Percentiles rank a stretch among this genome's conserved stretches.
These are phyloP conservation scores for Parietichytrium sp. DNA, from an alignment of 108 stramenopile species.

Conservation along the genomic window DNA sequence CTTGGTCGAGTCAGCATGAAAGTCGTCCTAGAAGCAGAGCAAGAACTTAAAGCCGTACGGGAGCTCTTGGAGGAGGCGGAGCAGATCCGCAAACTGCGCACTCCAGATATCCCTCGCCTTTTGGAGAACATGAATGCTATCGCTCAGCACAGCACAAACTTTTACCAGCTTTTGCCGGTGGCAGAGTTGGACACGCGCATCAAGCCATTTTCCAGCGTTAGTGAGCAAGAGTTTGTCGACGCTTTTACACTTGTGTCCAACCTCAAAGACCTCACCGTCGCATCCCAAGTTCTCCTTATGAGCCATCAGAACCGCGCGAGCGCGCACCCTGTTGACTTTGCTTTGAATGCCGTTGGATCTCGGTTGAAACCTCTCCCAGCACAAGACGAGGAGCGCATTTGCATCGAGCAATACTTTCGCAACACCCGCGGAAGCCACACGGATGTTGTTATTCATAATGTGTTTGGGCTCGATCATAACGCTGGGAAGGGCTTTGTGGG, in stretches of 20 bases:
- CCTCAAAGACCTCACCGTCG: neutral
- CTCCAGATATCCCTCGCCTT: neutral
- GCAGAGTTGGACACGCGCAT: neutral
- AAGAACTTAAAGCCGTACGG: neutral
- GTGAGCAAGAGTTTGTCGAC: neutral
- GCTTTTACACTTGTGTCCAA: neutral
- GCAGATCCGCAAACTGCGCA: neutral
- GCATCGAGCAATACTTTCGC: slow-evolving; percentile 31
- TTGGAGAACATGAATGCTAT: neutral
- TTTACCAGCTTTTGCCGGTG: neutral
- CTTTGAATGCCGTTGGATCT: neutral
- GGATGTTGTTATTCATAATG: neutral
- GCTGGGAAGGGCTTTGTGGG: no score
- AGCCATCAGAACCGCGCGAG: neutral
- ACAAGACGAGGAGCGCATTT: neutral
- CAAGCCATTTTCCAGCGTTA: neutral
- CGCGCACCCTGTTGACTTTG: neutral
- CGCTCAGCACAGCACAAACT: neutral
- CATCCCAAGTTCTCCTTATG: neutral
- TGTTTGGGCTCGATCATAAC: neutral
- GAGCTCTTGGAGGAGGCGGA: neutral
- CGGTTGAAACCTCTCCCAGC: neutral
- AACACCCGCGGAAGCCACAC: neutral
- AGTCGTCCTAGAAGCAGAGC: neutral
- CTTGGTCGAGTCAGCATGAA: neutral